Evolutionary conservation across 1,139 yeast species (phyloP), one percentile per base, ranked within the genome.

Genomic region (Fermentozyma sake): DNA sequence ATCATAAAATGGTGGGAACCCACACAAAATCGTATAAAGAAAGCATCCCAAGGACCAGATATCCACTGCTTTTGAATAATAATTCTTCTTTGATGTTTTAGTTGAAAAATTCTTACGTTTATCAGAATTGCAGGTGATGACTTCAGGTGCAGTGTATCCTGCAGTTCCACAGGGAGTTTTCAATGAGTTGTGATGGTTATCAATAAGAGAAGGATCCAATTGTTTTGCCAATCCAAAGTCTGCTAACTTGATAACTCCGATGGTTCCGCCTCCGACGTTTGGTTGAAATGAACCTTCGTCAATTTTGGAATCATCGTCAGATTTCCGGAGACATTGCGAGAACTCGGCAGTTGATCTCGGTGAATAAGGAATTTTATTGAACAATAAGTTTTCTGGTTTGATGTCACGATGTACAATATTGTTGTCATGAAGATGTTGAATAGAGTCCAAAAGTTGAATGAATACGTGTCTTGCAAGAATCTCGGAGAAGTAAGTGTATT

Each of bases 1-100:
- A 52, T 89, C 96, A 57, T 85, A 89, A 52, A 89, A 89, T 12
- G 97, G 97, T 2, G 97, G 97, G 57, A 89, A 89, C 4, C 97
- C 97, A 61, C 96, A 87, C 26, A 89, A 59, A 16, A 87, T 68
- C 0, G 96, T 89, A 50, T 89, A 89, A 37, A 89, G 55, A 6
- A 89, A 93, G 56, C 97, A 89, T 1, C 97, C 97, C 30, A 89
- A 61, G 4, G 95, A 94, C 96, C 96, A 89, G 75, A 89, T 82
- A 52, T 89, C 97, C 12, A 89, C 97, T 27, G 87, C 74, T 60
- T 84, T 86, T 5, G 95, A 83, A 48, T 89, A 89, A 35, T 76
- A 71, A 55, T 85, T 86, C 50, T 83, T 93, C 46, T 74, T 77
- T 20, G 52, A 46, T 7, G 44, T 38, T 16, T 39, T 38, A 31